Evolutionary conservation across 176 grass and related monocot genomes (phyloP), one percentile per base, ranked within the genome.

Genomic region (Eleusine indica): DNA sequence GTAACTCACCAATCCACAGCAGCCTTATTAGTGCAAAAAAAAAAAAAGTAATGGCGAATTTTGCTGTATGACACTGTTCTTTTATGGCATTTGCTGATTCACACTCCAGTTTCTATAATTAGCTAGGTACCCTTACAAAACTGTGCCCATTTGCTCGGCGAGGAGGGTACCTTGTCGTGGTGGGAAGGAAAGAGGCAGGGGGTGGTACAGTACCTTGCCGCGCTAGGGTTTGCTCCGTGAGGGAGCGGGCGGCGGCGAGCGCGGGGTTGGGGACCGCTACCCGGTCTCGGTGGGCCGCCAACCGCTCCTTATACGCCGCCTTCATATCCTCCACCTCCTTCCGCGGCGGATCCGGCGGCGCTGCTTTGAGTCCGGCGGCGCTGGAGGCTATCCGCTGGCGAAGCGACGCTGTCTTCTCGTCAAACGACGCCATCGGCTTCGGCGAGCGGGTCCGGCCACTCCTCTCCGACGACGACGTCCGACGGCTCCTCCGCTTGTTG

Each of bases 171-270:
- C 25, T 25, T 25, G 25, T 25, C 25, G 0, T 13, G 9, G 7
- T 6, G 7, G 6, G 21, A 11, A n/a, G 56, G 18, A 22, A 6
- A 5, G 73, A 30, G 9, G 22, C 44, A 11, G 3, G 22, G 60
- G 3, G 60, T 46, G 39, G 65, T 53, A 16, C 39, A 37, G 57
- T 88, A 74, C 94, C 91, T 83, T 61, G 78, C 63, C 78, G 65
- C 7, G 75, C 69, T 43, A 87, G 56, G 71, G 9, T 22, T 42
- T 75, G 49, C 4, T 73, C 49, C 46, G 86, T 75, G 76, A 69
- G 18, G 54, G 76, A 83, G 66, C 63, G 63, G 28, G 82, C 66
- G 38, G 64, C 37, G 5, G 29, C 44, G 17, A 80, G 1, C 10
- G 6, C 19, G 18, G 44, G 29, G 64, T 17, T 17, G 63, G 29